These are phyloP conservation scores for Cyclospora cayetanensis DNA, from an alignment of 169 alveolate genomes.

Conservation along the genomic window DNA sequence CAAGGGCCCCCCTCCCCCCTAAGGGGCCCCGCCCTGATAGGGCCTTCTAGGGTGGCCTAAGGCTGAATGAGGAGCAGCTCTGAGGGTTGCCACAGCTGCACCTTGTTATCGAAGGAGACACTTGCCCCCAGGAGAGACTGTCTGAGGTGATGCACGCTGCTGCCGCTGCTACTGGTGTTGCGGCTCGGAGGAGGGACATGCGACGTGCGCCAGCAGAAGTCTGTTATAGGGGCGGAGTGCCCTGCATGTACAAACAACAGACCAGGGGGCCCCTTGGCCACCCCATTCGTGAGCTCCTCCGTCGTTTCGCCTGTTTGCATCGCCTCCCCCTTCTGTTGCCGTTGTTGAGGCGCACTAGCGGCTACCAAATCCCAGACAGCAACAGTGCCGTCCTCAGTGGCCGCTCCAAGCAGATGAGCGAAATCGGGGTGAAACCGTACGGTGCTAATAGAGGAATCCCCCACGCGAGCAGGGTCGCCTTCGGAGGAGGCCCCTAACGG, in stretches of 20 bases:
- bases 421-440: slow-evolving; percentile 52
- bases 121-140: slow-evolving; percentile 60
- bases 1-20: no score
- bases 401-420: slow-evolving; percentile 23
- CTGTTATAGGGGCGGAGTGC: slow-evolving; percentile 66
- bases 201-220: slow-evolving; percentile 67
- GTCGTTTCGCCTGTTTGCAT: not conserved
- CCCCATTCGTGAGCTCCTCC: not conserved
- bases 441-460: slow-evolving; percentile 20
- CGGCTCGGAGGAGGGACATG: slow-evolving; percentile 6
- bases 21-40: no score
- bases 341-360: not conserved
- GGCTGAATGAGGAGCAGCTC: slow-evolving; percentile 7
- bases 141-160: not conserved
- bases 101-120: slow-evolving; percentile 67
- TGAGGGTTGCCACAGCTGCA: slow-evolving; percentile 68
- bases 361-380: slow-evolving; percentile 18
- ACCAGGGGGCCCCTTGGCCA: slow-evolving; percentile 7
- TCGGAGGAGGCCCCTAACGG: not conserved
- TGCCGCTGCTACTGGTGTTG: slow-evolving; percentile 47
- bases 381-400: slow-evolving; percentile 9
- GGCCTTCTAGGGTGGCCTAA: no score
- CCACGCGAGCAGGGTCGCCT: not conserved
- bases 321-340: slow-evolving; percentile 4
- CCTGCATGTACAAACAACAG: slow-evolving; percentile 69